Evolutionary conservation across 2,329 filamentous ascomycete species (phyloP), one percentile per base, ranked within the genome.

Genomic region (Aspergillus sp.): DNA sequence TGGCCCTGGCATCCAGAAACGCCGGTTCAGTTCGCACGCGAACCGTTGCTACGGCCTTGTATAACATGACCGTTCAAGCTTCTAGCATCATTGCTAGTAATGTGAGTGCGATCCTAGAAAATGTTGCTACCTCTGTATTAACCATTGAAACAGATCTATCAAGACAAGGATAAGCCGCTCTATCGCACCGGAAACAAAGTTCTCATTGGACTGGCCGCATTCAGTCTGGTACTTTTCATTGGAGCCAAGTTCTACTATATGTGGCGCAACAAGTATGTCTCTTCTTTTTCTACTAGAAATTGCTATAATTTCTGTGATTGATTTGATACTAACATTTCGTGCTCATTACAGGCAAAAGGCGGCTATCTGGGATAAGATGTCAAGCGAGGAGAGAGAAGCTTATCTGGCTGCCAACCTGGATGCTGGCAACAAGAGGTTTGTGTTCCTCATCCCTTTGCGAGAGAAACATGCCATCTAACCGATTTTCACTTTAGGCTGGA

Each of bases 181-280:
- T 83, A 81, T 57, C 74, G 77, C 46, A 70, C 56, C 4, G 79
- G 79, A 7, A 83, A 83, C 62, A 76, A 69, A 26, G 73, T 81
- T 3, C 68, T 81, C 39, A 72, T 83, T 26, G 74, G 67, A 1
- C 68, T 83, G 39, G 64, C 74, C 3, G 69, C 67, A 0, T 68
- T 78, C 27, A 71, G 73, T 13, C 53, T 81, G 7, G 58, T 72
- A 0, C 53, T 74, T 0, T 81, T 82, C 37, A 27, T 81, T 29
- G 65, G 61, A 3, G 60, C 64, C 12, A 69, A 68, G 42, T 46
- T 53, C 5, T 71, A 69, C 50, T 71, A 70, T 42, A 52, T 66
- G 5, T 61, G 59, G 56, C 60, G 64, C 26, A 71, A 71, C 49
- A 63, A 62, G 65, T 68, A 61, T 42, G 61, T 52, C 27, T 33